Evolutionary conservation across 2,329 filamentous ascomycete species (phyloP), one percentile per base, ranked within the genome.

Genomic region (Fusarium ramigenum): DNA sequence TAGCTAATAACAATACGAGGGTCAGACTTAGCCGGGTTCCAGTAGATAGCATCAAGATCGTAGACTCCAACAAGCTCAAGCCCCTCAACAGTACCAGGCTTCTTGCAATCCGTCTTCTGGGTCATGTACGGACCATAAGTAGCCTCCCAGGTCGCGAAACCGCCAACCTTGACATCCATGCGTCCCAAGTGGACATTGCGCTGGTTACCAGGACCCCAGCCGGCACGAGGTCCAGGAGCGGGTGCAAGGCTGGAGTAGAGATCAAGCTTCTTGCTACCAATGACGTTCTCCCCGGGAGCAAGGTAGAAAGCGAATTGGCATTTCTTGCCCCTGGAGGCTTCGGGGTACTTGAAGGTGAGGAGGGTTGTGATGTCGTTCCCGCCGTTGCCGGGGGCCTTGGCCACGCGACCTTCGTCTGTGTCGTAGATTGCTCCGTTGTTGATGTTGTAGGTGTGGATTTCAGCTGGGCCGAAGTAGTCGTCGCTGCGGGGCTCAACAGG

Each of bases 21-120:
- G 1, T 53, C 53, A 60, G 56, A 63, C 25, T 39, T 43, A 4
- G 42, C 28, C 32, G 53, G 60, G 28, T 34, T 34, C 60, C 40
- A 63, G 53, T 60, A 60, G 9, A 63, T 36, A 6, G 16, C 56
- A 58, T 63, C 25, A 42, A 47, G 43, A 21, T 59, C 54, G 30
- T 44, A 32, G 28, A 63, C 60, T 40, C 60, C 60, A 12, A 63
- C 40, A 47, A 63, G 39, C 53, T 63, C 40, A 60, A 63, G 56
- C 4, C 28, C 60, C 36, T 63, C 60, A 4, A 63, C 40, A 14
- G 53, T 63, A 30, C 60, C 42, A 49, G 60, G 60, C n/a, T 44
- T 37, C 60, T 63, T 63, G 9, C 54, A 63, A 8, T 44, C 53
- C 9, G 42, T 60, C 42, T 63, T 63, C 8, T 60, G 40, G 18